Evolutionary conservation across 2,329 filamentous ascomycete genomes (phyloP), one percentile per base, ranked within the genome.

Genomic region (Seiridium cupressi): DNA sequence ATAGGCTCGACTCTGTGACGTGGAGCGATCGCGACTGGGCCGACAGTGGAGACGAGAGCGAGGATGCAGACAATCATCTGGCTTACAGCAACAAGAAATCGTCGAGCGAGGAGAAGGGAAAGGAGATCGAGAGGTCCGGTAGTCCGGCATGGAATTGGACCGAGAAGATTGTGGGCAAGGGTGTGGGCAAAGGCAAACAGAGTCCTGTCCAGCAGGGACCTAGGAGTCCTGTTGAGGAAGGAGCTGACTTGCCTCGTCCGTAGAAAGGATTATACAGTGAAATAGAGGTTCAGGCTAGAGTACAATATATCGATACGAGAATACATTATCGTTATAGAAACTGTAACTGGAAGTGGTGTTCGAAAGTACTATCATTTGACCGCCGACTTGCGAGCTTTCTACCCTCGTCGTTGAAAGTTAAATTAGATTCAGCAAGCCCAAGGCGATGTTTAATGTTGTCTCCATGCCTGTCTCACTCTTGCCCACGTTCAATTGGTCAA

Each of bases 11-110:
- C 65, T 88, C 84, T 3, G 77, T 83, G 58, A 81, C 80, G 3
- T 91, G 88, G 89, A 89, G 85, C 69, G 88, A 90, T 54, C 77
- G 81, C 9, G 86, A 89, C 69, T 88, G 86, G 77, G 77, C 77
- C 8, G 85, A 88, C 64, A 85, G 75, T 38, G 79, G 75, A 34
- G 76, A 79, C 53, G 79, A 82, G 59, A 78, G 76, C 54, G 77
- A 79, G 55, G 72, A 76, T 36, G 74, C 71, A 42, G 60, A 67
- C 40, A 69, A 70, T 26, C 49, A 53, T 5, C 57, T 70, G 51
- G 63, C 64, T 1, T 68, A 68, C 46, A 65, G 68, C 18, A 60
- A 51, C 42, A 31, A 38, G 32, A 55, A 47, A 34, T 36, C 42
- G 38, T 47, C 51, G 3, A 60, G 59, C 3, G 64, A 62, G 10